Evolutionary conservation across 371 early-diverging fungal species (phyloP).

Genomic region (Encephalitozoon intestinalis): DNA sequence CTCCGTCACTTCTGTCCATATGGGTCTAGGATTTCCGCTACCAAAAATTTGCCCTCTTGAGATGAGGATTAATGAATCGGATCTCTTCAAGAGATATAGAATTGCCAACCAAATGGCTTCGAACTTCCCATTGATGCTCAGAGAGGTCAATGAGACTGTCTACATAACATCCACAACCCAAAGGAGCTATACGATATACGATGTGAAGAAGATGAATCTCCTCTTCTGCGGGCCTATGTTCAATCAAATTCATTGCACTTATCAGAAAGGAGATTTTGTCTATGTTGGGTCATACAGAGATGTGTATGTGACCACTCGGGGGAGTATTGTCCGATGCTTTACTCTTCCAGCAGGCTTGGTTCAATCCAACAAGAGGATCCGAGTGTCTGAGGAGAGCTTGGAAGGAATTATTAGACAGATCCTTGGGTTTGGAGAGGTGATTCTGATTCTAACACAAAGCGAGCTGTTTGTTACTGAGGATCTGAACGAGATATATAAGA

Average conservation of each 20-base stretch:
- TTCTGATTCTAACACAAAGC: background rate
- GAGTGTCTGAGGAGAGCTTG: background rate
- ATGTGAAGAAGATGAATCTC: background rate
- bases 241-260: background rate
- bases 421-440: background rate
- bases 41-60: constrained; percentile 8
- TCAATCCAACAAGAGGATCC: background rate
- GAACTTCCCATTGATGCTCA: background rate
- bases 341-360: background rate
- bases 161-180: background rate
- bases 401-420: background rate
- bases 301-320: background rate
- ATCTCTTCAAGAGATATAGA: constrained; percentile 9
- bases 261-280: background rate
- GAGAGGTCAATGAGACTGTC: background rate
- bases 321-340: background rate
- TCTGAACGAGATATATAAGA: constrained; percentile 2
- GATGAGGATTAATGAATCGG: background rate
- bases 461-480: constrained; percentile 8
- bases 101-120: background rate
- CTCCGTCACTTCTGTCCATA: constrained; percentile 12
- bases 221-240: constrained; percentile 1
- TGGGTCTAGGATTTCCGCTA: background rate
- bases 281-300: background rate
- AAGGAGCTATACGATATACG: background rate